These are phyloP conservation scores for Diaporthe ampelina DNA, from an alignment of 2,329 filamentous ascomycete species.

Conservation along the genomic window DNA sequence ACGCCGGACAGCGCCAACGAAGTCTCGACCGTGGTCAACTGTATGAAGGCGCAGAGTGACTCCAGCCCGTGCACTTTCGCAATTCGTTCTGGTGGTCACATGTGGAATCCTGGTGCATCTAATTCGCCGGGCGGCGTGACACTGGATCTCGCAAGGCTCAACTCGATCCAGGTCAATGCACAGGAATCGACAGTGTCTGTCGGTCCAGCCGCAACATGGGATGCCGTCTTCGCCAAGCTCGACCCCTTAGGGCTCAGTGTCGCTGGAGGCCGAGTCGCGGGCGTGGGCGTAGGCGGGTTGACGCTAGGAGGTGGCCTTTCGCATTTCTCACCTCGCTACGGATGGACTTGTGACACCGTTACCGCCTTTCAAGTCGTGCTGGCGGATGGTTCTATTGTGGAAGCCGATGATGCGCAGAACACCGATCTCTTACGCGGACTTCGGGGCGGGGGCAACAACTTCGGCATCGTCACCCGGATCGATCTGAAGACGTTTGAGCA, in stretches of 20 bases:
- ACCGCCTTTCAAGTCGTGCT: conserved; percentile 26
- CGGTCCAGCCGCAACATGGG: conserved; percentile 36
- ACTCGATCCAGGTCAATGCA: not conserved
- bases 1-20: conserved; percentile 2
- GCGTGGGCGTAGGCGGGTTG: conserved; percentile 40
- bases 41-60: not conserved
- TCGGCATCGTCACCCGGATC: conserved; percentile 45
- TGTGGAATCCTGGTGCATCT: conserved; percentile 19
- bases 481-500: conserved; percentile 42
- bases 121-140: conserved; percentile 20
- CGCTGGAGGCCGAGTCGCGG: conserved; percentile 40
- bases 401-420: conserved; percentile 31
- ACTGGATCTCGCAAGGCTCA: conserved; percentile 5
- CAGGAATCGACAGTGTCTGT: conserved; percentile 24
- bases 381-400: conserved; percentile 14
- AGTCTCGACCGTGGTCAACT: conserved; percentile 22
- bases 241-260: conserved; percentile 40
- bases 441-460: conserved; percentile 43
- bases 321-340: conserved; percentile 35
- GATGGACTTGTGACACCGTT: conserved; percentile 42
- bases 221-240: conserved; percentile 40
- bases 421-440: conserved; percentile 43
- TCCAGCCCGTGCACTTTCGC: conserved; percentile 17
- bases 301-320: conserved; percentile 41
- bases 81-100: conserved; percentile 25